Percentiles rank a stretch among this genome's conserved stretches.
These are phyloP conservation scores for Symbiodinium pilosum DNA, from an alignment of 73 alveolate genomes.

Conservation along the genomic window DNA sequence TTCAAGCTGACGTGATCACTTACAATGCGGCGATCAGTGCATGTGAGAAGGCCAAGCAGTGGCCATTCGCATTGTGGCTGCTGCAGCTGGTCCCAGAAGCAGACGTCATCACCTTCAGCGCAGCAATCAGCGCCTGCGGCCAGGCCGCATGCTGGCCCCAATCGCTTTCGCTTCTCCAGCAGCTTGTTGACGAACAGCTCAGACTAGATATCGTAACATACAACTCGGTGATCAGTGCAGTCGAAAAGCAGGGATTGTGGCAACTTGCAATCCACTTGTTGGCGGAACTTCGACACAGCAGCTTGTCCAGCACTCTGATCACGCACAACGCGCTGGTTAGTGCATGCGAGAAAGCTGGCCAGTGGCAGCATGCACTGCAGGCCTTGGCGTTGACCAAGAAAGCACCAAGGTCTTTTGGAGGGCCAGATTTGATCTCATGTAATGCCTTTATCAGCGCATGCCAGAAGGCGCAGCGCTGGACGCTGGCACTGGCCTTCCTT, in stretches of 20 bases:
- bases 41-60: constrained; percentile 37
- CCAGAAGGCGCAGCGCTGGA: constrained; percentile 47
- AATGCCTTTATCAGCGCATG: constrained; percentile 56
- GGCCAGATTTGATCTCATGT: not conserved
- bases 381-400: not conserved
- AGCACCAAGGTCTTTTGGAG: too few relatives aligned
- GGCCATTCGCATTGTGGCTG: constrained; percentile 1
- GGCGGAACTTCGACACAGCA: constrained; percentile 5
- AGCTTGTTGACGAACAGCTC: not conserved
- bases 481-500: not conserved
- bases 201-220: constrained; percentile 23
- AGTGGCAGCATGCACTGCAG: constrained; percentile 34
- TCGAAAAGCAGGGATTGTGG: constrained; percentile 45
- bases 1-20: not conserved
- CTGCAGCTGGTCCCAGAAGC: not conserved
- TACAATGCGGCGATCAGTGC: constrained; percentile 52
- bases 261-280: not conserved
- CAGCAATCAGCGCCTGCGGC: constrained; percentile 19
- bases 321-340: constrained; percentile 38
- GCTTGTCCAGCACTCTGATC: not conserved
- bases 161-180: constrained; percentile 20
- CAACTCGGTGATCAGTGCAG: constrained; percentile 65
- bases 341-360: constrained; percentile 47
- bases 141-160: constrained; percentile 22
- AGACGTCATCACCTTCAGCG: not conserved